Percentiles rank a stretch among this genome's conserved stretches.
These are phyloP conservation scores for Fraxinus americana DNA, from an alignment of 257 asterid species.

Conservation along the genomic window DNA sequence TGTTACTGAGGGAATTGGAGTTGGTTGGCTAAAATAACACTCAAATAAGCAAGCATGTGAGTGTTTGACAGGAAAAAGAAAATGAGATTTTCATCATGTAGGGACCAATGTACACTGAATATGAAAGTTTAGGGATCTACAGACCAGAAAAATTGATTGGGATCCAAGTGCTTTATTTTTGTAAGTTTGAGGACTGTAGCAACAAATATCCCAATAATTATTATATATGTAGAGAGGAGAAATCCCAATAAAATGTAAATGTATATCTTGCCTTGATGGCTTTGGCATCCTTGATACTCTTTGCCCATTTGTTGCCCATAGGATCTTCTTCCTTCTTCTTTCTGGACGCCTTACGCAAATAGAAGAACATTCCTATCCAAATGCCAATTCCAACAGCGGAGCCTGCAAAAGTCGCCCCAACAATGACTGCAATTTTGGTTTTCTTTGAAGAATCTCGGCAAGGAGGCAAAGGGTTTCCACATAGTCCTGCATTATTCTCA, in stretches of 20 bases:
- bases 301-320: constrained; percentile 61
- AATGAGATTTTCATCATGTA: no score
- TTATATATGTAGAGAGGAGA: neutral
- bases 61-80: no score
- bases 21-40: no score
- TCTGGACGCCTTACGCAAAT: constrained; percentile 32
- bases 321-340: constrained; percentile 53
- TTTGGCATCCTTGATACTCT: constrained; percentile 52
- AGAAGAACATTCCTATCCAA: constrained; percentile 25
- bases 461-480: constrained; percentile 42
- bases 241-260: neutral
- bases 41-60: no score
- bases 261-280: constrained; percentile 43
- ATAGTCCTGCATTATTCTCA: constrained; percentile 43
- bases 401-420: constrained; percentile 48
- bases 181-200: no score
- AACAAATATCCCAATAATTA: no score
- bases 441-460: constrained; percentile 29
- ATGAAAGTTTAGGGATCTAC: no score
- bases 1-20: no score
- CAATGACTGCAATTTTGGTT: constrained; percentile 23
- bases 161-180: no score
- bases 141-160: no score
- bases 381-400: constrained; percentile 33
- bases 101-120: no score